Percentiles rank a stretch among this genome's conserved stretches.
These are phyloP conservation scores for Lupinus albus DNA, from an alignment of 306 rosid species.

Conservation along the genomic window DNA sequence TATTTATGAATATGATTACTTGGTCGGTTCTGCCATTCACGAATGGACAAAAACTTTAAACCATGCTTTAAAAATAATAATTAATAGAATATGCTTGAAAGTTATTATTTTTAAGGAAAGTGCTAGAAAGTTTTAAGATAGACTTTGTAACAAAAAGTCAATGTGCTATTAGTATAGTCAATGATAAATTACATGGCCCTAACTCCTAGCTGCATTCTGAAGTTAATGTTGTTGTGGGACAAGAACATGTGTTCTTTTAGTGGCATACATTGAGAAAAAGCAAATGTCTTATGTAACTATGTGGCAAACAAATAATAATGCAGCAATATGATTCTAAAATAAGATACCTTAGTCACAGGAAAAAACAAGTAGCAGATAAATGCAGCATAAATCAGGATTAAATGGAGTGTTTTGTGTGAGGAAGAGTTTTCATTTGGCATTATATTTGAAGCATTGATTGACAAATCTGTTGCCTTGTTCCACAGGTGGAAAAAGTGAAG, in stretches of 20 bases:
- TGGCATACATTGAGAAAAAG: slow-evolving; percentile 40
- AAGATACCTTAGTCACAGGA: slow-evolving; percentile 3
- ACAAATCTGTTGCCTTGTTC: slow-evolving; percentile 20
- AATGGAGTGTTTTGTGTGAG: neutral
- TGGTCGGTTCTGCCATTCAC: slow-evolving; percentile 42
- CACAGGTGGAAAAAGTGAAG: slow-evolving; percentile 83
- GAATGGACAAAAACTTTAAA: too few relatives aligned
- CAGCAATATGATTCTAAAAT: neutral
- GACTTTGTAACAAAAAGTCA: slow-evolving; percentile 22
- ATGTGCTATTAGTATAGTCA: neutral
- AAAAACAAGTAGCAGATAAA: neutral
- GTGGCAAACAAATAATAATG: slow-evolving; percentile 6
- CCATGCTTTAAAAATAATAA: too few relatives aligned
- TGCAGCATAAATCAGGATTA: neutral
- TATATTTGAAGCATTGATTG: neutral
- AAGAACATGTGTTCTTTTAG: neutral
- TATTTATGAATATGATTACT: slow-evolving; percentile 29
- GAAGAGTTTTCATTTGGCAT: too few relatives aligned
- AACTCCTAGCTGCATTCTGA: slow-evolving; percentile 30
- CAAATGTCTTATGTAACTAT: slow-evolving; percentile 38
- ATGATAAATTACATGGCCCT: slow-evolving; percentile 24
- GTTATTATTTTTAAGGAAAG: neutral
- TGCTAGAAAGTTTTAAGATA: slow-evolving; percentile 27
- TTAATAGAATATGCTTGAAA: too few relatives aligned
- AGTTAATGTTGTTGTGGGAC: slow-evolving; percentile 1